Base-by-base conservation (phyloP, 768 basidiomycete species). In the Rhodotorula graminis region DNA sequence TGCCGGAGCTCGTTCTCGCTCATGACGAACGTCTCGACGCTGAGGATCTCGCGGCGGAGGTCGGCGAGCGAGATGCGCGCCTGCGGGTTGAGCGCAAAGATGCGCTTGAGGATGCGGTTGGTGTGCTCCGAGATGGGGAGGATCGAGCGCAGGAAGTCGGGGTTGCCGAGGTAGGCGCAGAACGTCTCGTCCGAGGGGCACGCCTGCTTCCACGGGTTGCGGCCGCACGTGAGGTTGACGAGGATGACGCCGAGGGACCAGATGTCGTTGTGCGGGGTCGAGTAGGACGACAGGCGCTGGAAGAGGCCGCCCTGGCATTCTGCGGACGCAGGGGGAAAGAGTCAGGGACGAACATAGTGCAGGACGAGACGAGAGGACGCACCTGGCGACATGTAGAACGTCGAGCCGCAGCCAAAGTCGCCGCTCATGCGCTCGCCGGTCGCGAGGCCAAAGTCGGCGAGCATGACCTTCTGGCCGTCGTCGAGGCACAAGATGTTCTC, bases 301-400 rank as follows among this genome's bases (percentile, higher is more conserved):
- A 80, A 82, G 27, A 83, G 69, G 18, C 88, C 89, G 25, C 90
- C 88, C 77, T 82, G 83, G 74, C 84, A 84, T 73, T 84, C 84
- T 80, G 76, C 18, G 27, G 33, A 12, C 18, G 57, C 64, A 63
- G 47, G 69, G 11, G 25, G 25, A 74, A 27, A 71, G 65, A 56
- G 65, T 66, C 70, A 73, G 40, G 27, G 11, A 12, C 10, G 18
- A 44, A 2, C n/a, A n/a, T n/a, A n/a, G n/a, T n/a, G n/a, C n/a
- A n/a, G n/a, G n/a, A n/a, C n/a, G 53, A 55, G 18, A 27, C 18
- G 25, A 25, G 10, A n/a, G 61, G 18, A 73, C 80, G 72, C 67
- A 81, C 79, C 92, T 82, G 94, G 94, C 79, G 92, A 93, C 90
- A 98, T 94, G 82, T 96, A 95, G 82, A 93, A 96, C n/a, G 93